Conservation (phyloP, 805 yeast genomes). For the Spathaspora passalidarum region DNA sequence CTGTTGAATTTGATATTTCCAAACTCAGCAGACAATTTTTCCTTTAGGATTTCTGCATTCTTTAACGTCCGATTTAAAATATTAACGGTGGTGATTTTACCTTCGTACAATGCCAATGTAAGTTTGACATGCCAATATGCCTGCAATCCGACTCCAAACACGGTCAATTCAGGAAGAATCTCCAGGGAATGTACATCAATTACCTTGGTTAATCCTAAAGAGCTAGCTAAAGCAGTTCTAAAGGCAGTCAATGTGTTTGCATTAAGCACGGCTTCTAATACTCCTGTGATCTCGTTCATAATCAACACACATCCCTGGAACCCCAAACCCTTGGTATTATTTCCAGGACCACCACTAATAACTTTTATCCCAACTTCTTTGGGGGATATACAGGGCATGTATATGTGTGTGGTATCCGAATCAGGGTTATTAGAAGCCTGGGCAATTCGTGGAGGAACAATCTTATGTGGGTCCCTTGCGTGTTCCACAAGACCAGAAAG, state of each 20-base stretch:
- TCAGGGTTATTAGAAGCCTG: slow-evolving; percentile 30
- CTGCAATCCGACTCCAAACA: slow-evolving; percentile 63
- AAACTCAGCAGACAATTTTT: slow-evolving; percentile 24
- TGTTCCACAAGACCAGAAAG: slow-evolving; percentile 39
- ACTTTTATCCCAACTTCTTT: slow-evolving; percentile 57
- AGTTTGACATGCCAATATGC: slow-evolving; percentile 61
- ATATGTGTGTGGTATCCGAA: slow-evolving; percentile 47
- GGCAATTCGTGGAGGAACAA: slow-evolving; percentile 54
- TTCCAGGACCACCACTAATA: slow-evolving; percentile 48
- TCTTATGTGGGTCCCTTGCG: slow-evolving; percentile 39
- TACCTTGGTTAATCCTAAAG: slow-evolving; percentile 42
- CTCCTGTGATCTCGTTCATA: slow-evolving; percentile 50
- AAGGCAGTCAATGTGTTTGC: slow-evolving; percentile 63
- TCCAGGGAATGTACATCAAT: slow-evolving; percentile 19
- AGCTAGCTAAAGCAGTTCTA: slow-evolving; percentile 60
- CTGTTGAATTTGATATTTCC: slow-evolving; percentile 21
- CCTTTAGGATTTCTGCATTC: slow-evolving; percentile 34
- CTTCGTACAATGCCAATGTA: slow-evolving; percentile 39
- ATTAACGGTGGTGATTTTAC: slow-evolving; percentile 36
- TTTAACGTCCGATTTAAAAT: slow-evolving; percentile 43
- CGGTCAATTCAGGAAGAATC: slow-evolving; percentile 28
- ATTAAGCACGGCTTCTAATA: slow-evolving; percentile 50
- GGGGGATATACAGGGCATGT: slow-evolving; percentile 64
- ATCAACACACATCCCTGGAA: slow-evolving; percentile 57
- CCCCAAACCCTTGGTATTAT: slow-evolving; percentile 38